Evolutionary conservation across 2,329 filamentous ascomycete genomes (phyloP).

Genomic region (Apiospora malaysiana): DNA sequence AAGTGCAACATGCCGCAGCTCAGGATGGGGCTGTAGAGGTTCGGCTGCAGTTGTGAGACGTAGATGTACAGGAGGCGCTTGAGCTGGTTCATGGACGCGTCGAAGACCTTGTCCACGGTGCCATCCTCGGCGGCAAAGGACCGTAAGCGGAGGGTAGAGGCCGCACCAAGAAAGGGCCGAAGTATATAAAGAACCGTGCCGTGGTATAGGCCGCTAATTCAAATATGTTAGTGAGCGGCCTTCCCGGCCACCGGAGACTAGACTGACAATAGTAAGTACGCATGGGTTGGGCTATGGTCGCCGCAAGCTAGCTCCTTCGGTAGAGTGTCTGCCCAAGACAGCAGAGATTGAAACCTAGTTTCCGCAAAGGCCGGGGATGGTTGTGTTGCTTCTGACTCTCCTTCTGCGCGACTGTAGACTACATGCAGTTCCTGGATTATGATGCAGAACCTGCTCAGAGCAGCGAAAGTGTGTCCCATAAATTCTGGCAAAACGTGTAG

Average conservation of each 20-base stretch:
- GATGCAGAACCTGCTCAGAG: constrained; percentile 27
- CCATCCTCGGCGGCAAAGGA: constrained; percentile 3
- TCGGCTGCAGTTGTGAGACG: constrained; percentile 1
- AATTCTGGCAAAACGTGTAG: constrained; percentile 22
- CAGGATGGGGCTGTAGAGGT: not conserved
- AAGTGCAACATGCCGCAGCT: not conserved
- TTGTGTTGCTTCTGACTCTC: too few relatives aligned
- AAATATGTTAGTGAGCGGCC: not conserved
- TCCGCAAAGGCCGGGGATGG: constrained; percentile 26
- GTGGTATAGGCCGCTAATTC: not conserved
- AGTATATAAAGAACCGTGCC: constrained; percentile 2
- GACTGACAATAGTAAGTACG: not conserved
- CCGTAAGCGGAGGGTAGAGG: not conserved
- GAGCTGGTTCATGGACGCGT: constrained; percentile 7
- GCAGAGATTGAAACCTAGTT: constrained; percentile 27
- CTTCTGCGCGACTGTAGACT: not conserved
- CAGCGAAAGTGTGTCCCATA: constrained; percentile 29
- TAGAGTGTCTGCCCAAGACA: constrained; percentile 28
- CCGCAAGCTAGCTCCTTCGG: not conserved
- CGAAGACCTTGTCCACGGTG: constrained; percentile 3
- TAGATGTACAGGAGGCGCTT: constrained; percentile 2
- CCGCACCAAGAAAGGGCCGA: not conserved
- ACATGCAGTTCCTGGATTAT: constrained; percentile 25
- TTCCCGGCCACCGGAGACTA: not conserved
- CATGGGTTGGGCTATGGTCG: not conserved